phyloP scores from a whole-genome alignment of 2,329 filamentous ascomycete genomes.

The Beauveria australis region DNA sequence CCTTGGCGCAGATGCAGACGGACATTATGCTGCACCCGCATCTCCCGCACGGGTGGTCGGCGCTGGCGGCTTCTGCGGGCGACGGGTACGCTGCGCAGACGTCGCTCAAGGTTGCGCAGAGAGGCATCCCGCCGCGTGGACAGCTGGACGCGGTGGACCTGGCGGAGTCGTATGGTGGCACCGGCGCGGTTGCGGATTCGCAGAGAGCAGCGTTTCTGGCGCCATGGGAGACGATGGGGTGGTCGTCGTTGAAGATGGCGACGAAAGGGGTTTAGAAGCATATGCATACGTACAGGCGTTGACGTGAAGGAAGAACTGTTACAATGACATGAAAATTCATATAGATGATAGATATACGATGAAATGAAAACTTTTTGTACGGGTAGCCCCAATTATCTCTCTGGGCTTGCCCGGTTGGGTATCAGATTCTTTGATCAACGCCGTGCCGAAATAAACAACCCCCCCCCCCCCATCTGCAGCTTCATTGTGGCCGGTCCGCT shows the following conservation, averaged over 20 bases:
- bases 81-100: conserved; percentile 58
- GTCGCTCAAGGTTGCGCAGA: conserved; percentile 70
- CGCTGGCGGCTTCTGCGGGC: conserved; percentile 55
- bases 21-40: conserved; percentile 76
- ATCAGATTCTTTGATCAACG: neutral
- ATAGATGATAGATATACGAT: neutral
- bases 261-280: conserved; percentile 16
- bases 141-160: conserved; percentile 61
- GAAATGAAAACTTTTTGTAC: neutral
- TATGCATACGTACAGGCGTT: neutral
- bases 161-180: conserved; percentile 65
- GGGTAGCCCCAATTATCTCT: neutral
- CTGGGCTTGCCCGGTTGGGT: neutral
- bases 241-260: conserved; percentile 45
- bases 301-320: neutral
- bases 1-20: conserved; percentile 58
- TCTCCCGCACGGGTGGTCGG: conserved; percentile 72
- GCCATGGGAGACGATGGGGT: conserved; percentile 65
- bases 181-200: conserved; percentile 62
- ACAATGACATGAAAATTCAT: neutral
- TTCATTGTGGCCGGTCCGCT: conserved; percentile 16
- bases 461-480: neutral
- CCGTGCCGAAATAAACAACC: neutral
- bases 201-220: conserved; percentile 71
- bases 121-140: conserved; percentile 65